Base-by-base conservation (phyloP, 495 filamentous ascomycete species). In the Aspergillus asperescens region DNA sequence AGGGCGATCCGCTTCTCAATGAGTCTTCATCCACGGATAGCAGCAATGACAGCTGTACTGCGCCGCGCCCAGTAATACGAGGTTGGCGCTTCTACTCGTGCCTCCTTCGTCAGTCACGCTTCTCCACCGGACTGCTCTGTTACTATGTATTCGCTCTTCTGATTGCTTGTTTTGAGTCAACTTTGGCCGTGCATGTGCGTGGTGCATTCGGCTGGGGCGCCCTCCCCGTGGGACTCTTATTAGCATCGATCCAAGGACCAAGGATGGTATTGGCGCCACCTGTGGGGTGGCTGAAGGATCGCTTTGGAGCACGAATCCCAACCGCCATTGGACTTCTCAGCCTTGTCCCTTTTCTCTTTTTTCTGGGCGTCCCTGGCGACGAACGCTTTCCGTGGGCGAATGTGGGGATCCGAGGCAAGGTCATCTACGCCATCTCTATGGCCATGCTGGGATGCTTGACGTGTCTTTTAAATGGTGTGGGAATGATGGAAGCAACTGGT, bases 401-500 rank as follows among this genome's bases (percentile, higher is more conserved):
- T 12, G 25, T 18, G 0, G 62, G 45, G 1, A 24, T 28, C 13
- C 42, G 56, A 15, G 65, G 57, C 5, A 41, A 65, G 31, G 44
- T 56, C 6, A 53, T 70, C 0, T 70, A 65, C 41, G 44, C 44
- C 5, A 22, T 52, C 4, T 57, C 35, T 6, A 55, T 65, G 23
- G 53, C 51, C 4, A 20, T 55, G 16, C 52, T 63, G 16, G 69
- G 69, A 3, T 56, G 49, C 32, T 35, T 63, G 7, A 49, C 53
- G 19, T 62, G 52, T 39, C 46, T 71, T 1, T 47, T 67, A 6
- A 65, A 54, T 24, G 67, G 67, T 1, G 50, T 62, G 3, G 66
- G 62, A 0, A 59, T 60, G 0, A 65, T 70, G 37, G 65, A 70
- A 35, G 63, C 62, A n/a, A 67, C 64, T 20, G 41, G 69, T 72